phyloP scores from a whole-genome alignment of 192 early-diverging fungal species.

The Linnemannia schmuckeri region DNA sequence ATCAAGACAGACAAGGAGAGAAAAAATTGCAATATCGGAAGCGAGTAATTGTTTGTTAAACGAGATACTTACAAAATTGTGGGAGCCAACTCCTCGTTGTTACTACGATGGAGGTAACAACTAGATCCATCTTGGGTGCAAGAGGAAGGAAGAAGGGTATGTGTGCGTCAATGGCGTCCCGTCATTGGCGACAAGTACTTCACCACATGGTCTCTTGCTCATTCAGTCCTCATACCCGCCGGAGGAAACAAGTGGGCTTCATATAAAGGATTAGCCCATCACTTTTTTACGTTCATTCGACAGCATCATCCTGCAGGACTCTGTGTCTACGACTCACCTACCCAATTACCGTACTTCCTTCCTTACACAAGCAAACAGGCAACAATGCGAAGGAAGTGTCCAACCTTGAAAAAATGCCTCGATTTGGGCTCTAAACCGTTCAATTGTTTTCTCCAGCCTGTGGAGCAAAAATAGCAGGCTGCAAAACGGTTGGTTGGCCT shows the following conservation, averaged over 20 bases:
- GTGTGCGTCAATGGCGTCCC: background rate
- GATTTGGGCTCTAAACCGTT: background rate
- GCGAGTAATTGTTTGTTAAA: background rate
- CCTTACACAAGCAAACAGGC: background rate
- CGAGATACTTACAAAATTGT: background rate
- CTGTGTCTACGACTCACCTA: background rate
- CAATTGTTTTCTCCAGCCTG: background rate
- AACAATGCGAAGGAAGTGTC: background rate
- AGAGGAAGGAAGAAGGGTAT: background rate
- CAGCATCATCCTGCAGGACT: background rate
- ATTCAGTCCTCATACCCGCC: background rate
- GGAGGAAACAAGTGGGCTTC: background rate
- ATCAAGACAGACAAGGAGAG: background rate
- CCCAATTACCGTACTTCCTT: background rate
- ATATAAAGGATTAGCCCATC: background rate
- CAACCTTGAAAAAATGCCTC: background rate
- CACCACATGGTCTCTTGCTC: background rate
- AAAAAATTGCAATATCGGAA: background rate
- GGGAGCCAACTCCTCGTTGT: background rate
- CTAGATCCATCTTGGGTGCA: background rate
- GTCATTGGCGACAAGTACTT: background rate
- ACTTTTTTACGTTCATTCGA: background rate
- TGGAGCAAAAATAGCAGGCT: constrained; percentile 5
- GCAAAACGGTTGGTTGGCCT: background rate
- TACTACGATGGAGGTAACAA: background rate